These are phyloP conservation scores for Dentiscutata heterogama DNA, from an alignment of 371 early-diverging fungal species.

Conservation along the genomic window DNA sequence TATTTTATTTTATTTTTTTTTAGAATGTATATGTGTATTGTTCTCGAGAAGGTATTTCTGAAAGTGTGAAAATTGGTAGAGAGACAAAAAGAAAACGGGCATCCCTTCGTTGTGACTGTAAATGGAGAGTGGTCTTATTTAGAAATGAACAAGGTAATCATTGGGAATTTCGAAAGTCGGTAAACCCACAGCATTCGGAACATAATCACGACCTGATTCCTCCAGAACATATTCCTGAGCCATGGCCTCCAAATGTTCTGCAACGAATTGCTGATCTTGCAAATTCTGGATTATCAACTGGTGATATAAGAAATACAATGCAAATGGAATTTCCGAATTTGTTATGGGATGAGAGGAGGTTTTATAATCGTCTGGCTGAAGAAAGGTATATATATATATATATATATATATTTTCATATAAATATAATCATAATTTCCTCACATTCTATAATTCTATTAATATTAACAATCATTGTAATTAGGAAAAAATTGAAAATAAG, in stretches of 20 bases:
- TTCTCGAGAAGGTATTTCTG: constrained; percentile 72
- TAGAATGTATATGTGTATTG: constrained; percentile 74
- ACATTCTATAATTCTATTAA: no score
- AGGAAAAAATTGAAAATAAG: constrained; percentile 64
- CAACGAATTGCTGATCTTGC: constrained; percentile 67
- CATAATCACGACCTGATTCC: constrained; percentile 69
- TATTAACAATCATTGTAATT: no score
- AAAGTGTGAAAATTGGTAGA: constrained; percentile 68
- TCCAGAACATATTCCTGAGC: constrained; percentile 65
- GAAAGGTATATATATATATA: no score
- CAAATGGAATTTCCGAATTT: constrained; percentile 64
- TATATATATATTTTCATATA: no score
- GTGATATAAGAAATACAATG: constrained; percentile 66
- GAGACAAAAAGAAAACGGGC: constrained; percentile 66
- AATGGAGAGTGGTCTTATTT: constrained; percentile 71
- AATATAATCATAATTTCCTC: no score
- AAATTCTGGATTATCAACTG: constrained; percentile 62
- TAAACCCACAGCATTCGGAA: constrained; percentile 65
- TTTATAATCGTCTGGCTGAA: constrained; percentile 71
- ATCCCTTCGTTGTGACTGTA: constrained; percentile 71
- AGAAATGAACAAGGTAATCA: constrained; percentile 61
- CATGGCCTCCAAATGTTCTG: constrained; percentile 68
- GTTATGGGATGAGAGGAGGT: constrained; percentile 71
- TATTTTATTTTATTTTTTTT: background rate
- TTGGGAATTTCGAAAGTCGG: constrained; percentile 71